These are phyloP conservation scores for Myxozyma monticola DNA, from an alignment of 805 yeast species.

Conservation along the genomic window DNA sequence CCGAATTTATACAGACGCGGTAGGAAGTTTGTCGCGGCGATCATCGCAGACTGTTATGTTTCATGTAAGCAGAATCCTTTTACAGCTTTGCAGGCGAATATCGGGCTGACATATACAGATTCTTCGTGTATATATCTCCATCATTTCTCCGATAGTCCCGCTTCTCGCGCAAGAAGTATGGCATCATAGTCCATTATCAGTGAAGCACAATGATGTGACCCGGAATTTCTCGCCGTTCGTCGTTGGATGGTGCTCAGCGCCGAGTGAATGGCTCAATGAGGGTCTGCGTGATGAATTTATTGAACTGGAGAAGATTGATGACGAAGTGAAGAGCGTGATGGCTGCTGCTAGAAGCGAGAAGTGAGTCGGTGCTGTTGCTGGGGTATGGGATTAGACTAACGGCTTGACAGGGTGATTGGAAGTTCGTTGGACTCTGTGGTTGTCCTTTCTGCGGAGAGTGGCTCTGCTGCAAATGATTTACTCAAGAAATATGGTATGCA, in stretches of 20 bases:
- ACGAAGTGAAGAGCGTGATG: constrained; percentile 50
- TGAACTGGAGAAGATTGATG: constrained; percentile 50
- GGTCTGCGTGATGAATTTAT: constrained; percentile 48
- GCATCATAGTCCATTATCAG: constrained; percentile 51
- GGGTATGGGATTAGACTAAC: neutral
- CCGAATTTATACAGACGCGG: constrained; percentile 69
- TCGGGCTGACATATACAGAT: constrained; percentile 43
- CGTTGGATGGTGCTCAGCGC: constrained; percentile 46
- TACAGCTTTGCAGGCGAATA: neutral
- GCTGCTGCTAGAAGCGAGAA: constrained; percentile 60
- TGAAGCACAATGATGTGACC: constrained; percentile 30
- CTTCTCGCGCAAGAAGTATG: constrained; percentile 85
- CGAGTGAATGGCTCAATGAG: constrained; percentile 41
- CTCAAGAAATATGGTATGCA: constrained; percentile 12
- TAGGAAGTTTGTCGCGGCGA: constrained; percentile 51
- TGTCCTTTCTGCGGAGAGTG: constrained; percentile 37
- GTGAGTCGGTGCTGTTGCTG: constrained; percentile 29
- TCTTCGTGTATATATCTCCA: constrained; percentile 59
- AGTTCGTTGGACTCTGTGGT: constrained; percentile 61
- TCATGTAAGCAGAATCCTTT: constrained; percentile 24
- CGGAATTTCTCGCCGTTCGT: constrained; percentile 49
- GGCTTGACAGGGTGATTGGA: constrained; percentile 29
- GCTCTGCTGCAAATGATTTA: constrained; percentile 11
- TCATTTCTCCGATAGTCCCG: constrained; percentile 81
- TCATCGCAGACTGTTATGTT: constrained; percentile 65